A percentile compares a stretch with the other conserved stretches of the same genome.
These are phyloP conservation scores for Hypoxylon sp. DNA, from an alignment of 2,329 filamentous ascomycete species.

Conservation along the genomic window DNA sequence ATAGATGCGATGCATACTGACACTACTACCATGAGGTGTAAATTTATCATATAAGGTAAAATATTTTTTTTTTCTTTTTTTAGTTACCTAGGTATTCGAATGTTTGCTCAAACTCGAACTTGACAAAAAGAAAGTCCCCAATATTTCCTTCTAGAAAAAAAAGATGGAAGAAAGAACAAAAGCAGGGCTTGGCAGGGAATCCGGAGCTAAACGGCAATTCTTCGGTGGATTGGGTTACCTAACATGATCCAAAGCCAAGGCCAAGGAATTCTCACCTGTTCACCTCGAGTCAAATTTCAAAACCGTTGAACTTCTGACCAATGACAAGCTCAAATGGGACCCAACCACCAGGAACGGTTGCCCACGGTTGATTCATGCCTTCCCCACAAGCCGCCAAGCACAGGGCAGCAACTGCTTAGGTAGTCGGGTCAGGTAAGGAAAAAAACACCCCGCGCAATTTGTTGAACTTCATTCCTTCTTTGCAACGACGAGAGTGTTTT, in stretches of 20 bases:
- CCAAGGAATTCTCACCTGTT: background rate
- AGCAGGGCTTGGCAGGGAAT: no score
- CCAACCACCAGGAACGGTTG: conserved; percentile 34
- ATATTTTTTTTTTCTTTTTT: no score
- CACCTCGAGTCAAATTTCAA: background rate
- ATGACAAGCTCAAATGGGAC: conserved; percentile 18
- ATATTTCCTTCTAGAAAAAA: no score
- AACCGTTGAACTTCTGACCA: conserved; percentile 9
- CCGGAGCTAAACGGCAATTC: conserved; percentile 4
- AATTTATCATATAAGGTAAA: no score
- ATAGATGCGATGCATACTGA: no score
- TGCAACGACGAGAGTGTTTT: background rate
- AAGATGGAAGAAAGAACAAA: no score
- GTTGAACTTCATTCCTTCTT: conserved; percentile 14
- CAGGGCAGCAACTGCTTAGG: no score
- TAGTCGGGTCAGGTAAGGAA: conserved; percentile 14
- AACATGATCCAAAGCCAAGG: background rate
- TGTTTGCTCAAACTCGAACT: no score
- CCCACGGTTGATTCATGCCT: background rate
- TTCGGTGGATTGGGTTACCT: conserved; percentile 4
- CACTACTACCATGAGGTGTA: no score
- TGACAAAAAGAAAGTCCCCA: no score
- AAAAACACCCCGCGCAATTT: conserved; percentile 33
- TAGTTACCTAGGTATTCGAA: no score
- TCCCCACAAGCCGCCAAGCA: conserved; percentile 10